Evolutionary conservation across 441 rosid genomes (phyloP), one percentile per base, ranked within the genome.

Genomic region (Syzygium malaccense): DNA sequence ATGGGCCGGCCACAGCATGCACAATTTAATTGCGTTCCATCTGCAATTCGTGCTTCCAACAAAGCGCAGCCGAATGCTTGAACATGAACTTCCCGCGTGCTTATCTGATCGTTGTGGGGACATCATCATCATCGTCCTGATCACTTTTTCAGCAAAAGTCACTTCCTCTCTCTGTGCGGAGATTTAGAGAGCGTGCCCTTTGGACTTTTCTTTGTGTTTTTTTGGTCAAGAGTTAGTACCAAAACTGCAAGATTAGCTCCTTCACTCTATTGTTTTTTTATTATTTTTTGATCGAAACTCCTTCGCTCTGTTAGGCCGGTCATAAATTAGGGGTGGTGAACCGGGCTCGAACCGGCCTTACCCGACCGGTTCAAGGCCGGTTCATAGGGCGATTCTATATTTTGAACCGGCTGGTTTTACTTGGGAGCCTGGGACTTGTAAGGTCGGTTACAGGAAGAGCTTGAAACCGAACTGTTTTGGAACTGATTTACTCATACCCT

Each of bases 371-470:
- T 60, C 32, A 28, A 28, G n/a, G 32, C 8, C 4, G 32, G 66
- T 13, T 60, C 66, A 14, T 6, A 15, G 9, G 66, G 32, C 15
- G 32, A 14, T n/a, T n/a, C n/a, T 62, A 14, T 14, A 7, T 32
- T 17, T 0, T 54, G 18, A 54, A 54, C 7, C 1, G 19, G 2
- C 6, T 6, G 2, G 8, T 17, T 18, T 9, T 55, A 55, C 17
- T 4, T 53, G 4, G 17, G 17, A 53, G 15, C 5, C 1, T 14
- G 48, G 48, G 7, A 45, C 48, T 45, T 45, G 48, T 8, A 45
- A 45, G 2, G 2, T 2, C 48, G 48, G 48, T 45, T 7, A 7
- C 1, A 45, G 10, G 48, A 2, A 0, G 17, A 4, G 15, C 5
- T 4, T 53, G 17, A 19, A 18, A 55, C 56, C 17, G 17, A 55